Evolutionary conservation across 2,329 filamentous ascomycete species (phyloP), one percentile per base, ranked within the genome.

Genomic region (Fusarium ambrosium): DNA sequence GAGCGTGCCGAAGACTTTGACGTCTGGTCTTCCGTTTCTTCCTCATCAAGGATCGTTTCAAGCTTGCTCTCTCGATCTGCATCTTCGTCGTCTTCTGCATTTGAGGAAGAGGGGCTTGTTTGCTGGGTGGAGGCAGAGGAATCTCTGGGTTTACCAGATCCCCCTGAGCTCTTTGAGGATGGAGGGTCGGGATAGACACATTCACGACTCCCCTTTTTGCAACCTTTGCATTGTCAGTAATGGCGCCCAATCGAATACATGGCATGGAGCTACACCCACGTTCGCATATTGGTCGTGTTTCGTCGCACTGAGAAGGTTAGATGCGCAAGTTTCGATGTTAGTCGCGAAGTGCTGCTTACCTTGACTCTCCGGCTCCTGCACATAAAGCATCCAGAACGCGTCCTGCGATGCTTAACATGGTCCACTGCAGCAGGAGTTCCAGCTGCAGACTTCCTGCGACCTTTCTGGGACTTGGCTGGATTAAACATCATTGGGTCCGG

Each of bases 381-480:
- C 56, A 95, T 98, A 75, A 88, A 98, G 85, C 97, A 99, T 32
- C 97, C 97, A 73, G 95, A 98, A 78, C 97, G 90, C 51, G 97
- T 98, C 77, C 97, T 91, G 71, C 95, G 93, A 82, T 98, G 96
- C 84, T 98, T 98, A 76, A 97, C 93, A 79, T 93, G 92, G 71
- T 97, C 82, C 41, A 75, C 51, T 24, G 79, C 94, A 58, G 86
- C 72, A 4, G 86, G 87, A 3, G 85, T 81, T 1, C 75, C 79
- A 34, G 77, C 70, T 10, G 73, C 77, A 20, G 88, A 89, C 74
- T 89, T 90, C 66, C 88, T 86, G 61, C 89, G 85, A 71, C 82
- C 84, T 77, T 88, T 86, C 60, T 87, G 85, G 13, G 85, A 74
- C 76, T 89, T 89, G 18, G 86, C 81, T 2, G 85, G 79, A 69